Conservation (phyloP, 345 rosid genomes). For the Orychophragmus violaceus region DNA sequence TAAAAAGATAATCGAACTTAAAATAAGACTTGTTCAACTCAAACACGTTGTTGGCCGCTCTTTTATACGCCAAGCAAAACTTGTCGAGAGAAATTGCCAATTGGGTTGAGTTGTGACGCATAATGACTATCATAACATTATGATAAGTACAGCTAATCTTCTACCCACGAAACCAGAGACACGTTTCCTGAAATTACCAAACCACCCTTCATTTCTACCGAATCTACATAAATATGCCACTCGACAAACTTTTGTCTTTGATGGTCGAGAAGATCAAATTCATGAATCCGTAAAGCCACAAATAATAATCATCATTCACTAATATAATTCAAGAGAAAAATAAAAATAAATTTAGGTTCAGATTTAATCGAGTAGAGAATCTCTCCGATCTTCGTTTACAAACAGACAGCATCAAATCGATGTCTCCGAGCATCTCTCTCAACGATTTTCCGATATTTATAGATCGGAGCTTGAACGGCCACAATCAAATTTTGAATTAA, state of each 20-base stretch:
- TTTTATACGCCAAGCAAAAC: conserved; percentile 18
- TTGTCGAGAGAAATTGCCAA: conserved; percentile 13
- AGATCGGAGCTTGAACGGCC: conserved; percentile 26
- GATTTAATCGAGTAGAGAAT: conserved; percentile 20
- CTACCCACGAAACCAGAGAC: conserved; percentile 24
- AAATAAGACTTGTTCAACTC: neutral
- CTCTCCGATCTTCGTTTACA: conserved; percentile 20
- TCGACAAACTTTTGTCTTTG: neutral
- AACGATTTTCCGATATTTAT: neutral
- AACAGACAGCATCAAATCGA: conserved; percentile 13
- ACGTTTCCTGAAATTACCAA: conserved; percentile 2
- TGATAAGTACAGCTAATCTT: conserved; percentile 15
- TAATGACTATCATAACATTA: neutral
- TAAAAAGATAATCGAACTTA: neutral
- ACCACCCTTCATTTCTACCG: conserved; percentile 10
- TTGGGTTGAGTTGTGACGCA: conserved; percentile 18
- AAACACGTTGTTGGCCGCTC: conserved; percentile 6
- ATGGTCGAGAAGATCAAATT: conserved; percentile 10
- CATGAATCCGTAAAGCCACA: conserved; percentile 21
- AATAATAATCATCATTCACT: conserved; percentile 23
- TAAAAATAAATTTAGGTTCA: neutral
- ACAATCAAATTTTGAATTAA: neutral
- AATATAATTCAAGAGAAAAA: conserved; percentile 10
- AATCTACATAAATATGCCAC: conserved; percentile 14
- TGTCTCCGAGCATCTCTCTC: conserved; percentile 21